A percentile compares a stretch with the other conserved stretches of the same genome.
Evolutionary conservation across 441 rosid genomes (phyloP).

Genomic region (Codiaeum variegatum): DNA sequence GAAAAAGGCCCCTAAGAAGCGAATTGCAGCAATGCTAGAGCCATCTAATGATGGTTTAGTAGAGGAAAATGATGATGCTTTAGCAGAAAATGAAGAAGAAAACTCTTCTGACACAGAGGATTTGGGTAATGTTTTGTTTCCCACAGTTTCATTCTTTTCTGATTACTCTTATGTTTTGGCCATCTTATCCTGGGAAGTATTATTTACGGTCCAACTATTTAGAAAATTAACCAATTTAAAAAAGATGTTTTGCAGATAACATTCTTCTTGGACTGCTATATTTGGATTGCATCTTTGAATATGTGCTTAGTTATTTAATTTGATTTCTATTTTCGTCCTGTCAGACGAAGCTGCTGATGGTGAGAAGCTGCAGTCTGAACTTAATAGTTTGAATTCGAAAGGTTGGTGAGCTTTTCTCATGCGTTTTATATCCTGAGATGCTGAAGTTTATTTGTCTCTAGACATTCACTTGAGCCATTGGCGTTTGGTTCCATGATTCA

Average conservation of each 20-base stretch:
- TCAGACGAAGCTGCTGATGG: constrained; percentile 46
- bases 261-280: background rate
- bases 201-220: background rate
- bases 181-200: background rate
- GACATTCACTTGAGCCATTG: background rate
- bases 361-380: constrained; percentile 64
- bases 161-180: background rate
- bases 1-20: constrained; percentile 79
- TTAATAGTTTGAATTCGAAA: constrained; percentile 66
- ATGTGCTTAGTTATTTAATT: background rate
- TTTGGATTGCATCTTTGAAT: background rate
- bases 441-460: background rate
- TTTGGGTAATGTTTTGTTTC: constrained; percentile 40
- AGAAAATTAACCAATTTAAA: background rate
- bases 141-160: background rate
- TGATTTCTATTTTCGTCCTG: constrained; percentile 9
- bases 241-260: background rate
- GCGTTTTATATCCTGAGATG: background rate
- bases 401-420: constrained; percentile 33
- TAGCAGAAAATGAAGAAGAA: constrained; percentile 62
- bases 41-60: constrained; percentile 52
- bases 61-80: constrained; percentile 55
- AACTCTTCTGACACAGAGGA: constrained; percentile 60
- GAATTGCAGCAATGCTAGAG: constrained; percentile 75
- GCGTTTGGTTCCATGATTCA: background rate